Evolutionary conservation across 441 rosid species (phyloP).

Genomic region (Populus hybrid): DNA sequence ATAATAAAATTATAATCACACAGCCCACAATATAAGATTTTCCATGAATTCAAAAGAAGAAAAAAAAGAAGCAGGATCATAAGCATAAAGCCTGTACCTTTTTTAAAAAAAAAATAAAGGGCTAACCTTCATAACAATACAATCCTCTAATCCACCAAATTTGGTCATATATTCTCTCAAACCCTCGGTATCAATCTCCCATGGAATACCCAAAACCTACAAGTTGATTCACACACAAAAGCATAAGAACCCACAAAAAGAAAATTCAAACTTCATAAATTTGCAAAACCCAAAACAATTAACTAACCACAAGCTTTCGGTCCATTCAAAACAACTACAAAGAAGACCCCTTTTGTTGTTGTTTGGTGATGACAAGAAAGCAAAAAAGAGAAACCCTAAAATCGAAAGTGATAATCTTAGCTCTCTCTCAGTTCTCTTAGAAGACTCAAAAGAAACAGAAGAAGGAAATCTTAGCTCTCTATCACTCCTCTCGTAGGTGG

Average conservation of each 20-base stretch:
- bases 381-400: constrained; percentile 43
- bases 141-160: constrained; percentile 91
- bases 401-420: constrained; percentile 36
- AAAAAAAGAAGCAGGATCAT: not conserved
- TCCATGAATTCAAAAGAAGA: not conserved
- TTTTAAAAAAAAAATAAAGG: not conserved
- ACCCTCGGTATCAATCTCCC: constrained; percentile 94
- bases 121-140: constrained; percentile 91
- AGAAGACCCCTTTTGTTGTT: constrained; percentile 1
- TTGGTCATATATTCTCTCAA: constrained; percentile 88
- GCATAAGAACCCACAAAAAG: not conserved
- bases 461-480: constrained; percentile 13
- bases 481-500: constrained; percentile 47
- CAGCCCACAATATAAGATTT: not conserved
- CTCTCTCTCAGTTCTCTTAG: constrained; percentile 32
- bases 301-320: constrained; percentile 93
- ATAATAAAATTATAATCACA: not conserved
- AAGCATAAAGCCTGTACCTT: not conserved
- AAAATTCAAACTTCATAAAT: not conserved
- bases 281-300: not conserved
- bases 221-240: constrained; percentile 7
- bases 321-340: constrained; percentile 42
- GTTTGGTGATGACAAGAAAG: constrained; percentile 7
- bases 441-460: constrained; percentile 26
- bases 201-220: constrained; percentile 92